Conservation (phyloP, 2,329 filamentous ascomycete species). For the Biscogniauxia mediterranea region DNA sequence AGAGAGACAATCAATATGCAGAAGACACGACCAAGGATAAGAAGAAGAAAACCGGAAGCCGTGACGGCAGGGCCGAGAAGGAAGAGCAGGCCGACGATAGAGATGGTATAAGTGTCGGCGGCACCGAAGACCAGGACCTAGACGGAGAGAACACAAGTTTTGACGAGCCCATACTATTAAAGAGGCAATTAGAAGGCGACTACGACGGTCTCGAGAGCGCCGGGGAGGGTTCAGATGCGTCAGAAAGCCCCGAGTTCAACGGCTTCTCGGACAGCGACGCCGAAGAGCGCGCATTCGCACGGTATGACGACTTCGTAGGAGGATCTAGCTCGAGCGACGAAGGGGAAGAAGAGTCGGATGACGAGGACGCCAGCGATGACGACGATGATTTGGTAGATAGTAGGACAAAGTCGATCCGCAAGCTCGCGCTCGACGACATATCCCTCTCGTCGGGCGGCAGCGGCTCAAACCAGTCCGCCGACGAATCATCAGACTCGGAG, state of each 20-base stretch:
- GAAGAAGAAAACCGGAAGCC: conserved; percentile 29
- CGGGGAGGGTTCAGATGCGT: conserved; percentile 22
- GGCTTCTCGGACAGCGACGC: conserved; percentile 31
- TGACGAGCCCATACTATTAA: conserved; percentile 29
- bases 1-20: not conserved
- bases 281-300: conserved; percentile 39
- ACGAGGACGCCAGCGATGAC: conserved; percentile 30
- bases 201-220: conserved; percentile 27
- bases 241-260: conserved; percentile 21
- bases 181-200: conserved; percentile 36
- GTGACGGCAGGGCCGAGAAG: conserved; percentile 10
- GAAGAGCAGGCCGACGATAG: conserved; percentile 24
- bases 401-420: conserved; percentile 23
- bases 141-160: conserved; percentile 24
- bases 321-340: conserved; percentile 43
- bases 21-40: conserved; percentile 25
- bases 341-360: conserved; percentile 38
- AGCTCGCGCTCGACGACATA: conserved; percentile 21
- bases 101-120: conserved; percentile 11
- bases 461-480: conserved; percentile 21
- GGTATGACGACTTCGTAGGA: conserved; percentile 47
- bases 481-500: conserved; percentile 6
- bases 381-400: conserved; percentile 30
- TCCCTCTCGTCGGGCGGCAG: conserved; percentile 26
- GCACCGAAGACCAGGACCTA: conserved; percentile 20